phyloP scores from a whole-genome alignment of 768 basidiomycete genomes.

The Collybiopsis luxurians region DNA sequence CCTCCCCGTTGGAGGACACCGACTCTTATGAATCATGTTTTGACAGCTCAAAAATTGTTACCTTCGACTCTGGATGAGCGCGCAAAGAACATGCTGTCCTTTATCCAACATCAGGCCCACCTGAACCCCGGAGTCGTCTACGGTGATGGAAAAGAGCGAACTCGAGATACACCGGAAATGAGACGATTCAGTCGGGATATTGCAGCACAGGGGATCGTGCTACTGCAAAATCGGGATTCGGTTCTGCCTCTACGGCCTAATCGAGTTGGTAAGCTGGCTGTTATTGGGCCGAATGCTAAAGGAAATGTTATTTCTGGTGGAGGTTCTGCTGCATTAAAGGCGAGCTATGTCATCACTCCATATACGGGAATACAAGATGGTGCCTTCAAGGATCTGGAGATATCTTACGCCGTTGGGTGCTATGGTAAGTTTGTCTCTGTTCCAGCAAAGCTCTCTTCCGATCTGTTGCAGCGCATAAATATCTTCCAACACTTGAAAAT shows the following conservation, averaged over 20 bases:
- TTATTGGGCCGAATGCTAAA: constrained; percentile 71
- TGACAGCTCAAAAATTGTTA: constrained; percentile 50
- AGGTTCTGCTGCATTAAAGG: constrained; percentile 71
- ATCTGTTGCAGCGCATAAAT: constrained; percentile 52
- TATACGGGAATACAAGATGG: constrained; percentile 55
- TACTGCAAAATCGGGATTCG: constrained; percentile 58
- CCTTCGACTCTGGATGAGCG: constrained; percentile 46
- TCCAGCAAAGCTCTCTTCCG: neutral
- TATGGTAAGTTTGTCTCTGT: constrained; percentile 42
- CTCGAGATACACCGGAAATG: constrained; percentile 49
- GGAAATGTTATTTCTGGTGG: constrained; percentile 70
- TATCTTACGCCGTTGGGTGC: constrained; percentile 61
- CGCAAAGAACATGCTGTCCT: constrained; percentile 46
- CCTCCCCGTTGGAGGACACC: constrained; percentile 65
- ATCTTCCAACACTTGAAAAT: constrained; percentile 66
- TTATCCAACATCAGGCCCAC: constrained; percentile 55
- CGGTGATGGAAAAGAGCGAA: constrained; percentile 58
- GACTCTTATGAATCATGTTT: constrained; percentile 34
- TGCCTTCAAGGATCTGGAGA: constrained; percentile 45
- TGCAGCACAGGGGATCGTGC: constrained; percentile 61
- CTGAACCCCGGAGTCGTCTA: constrained; percentile 59
- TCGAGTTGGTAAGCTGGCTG: constrained; percentile 47
- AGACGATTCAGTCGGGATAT: constrained; percentile 52
- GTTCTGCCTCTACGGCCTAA: constrained; percentile 51
- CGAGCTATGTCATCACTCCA: constrained; percentile 63